A percentile compares a stretch with the other conserved stretches of the same genome.
Conservation (phyloP, 345 rosid species). For the Eucalyptus shirleyi region DNA sequence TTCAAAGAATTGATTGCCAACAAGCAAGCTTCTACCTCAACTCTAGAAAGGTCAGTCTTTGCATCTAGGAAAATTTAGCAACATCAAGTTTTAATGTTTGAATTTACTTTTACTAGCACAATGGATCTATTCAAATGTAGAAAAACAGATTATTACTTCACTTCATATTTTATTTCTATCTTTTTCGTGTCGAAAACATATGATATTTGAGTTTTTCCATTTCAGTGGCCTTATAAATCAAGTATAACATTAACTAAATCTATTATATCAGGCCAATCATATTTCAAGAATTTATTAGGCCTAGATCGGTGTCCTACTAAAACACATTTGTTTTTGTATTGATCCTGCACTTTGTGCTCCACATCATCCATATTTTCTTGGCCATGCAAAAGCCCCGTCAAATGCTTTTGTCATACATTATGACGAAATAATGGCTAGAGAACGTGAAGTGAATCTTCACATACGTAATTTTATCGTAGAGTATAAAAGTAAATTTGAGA, state of each 20-base stretch:
- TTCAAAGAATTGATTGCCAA: background rate
- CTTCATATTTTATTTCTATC: background rate
- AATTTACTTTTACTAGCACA: background rate
- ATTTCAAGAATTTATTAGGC: background rate
- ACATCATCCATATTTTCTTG: background rate
- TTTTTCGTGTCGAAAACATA: background rate
- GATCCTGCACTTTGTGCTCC: background rate
- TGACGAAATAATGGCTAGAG: background rate
- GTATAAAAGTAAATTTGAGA: background rate
- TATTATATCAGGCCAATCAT: background rate
- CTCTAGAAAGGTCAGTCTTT: background rate
- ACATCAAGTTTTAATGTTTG: background rate
- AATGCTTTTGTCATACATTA: background rate
- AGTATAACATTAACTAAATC: background rate
- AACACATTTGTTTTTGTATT: background rate
- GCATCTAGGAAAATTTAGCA: background rate
- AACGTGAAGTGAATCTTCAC: background rate
- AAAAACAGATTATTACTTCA: background rate
- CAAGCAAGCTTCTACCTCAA: background rate
- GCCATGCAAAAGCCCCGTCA: background rate
- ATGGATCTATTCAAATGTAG: background rate
- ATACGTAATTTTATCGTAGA: background rate
- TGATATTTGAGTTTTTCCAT: background rate
- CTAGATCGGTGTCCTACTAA: background rate
- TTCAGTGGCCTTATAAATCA: background rate